Base-by-base conservation (phyloP, 192 early-diverging fungal genomes). In the Coemansia pectinata region DNA sequence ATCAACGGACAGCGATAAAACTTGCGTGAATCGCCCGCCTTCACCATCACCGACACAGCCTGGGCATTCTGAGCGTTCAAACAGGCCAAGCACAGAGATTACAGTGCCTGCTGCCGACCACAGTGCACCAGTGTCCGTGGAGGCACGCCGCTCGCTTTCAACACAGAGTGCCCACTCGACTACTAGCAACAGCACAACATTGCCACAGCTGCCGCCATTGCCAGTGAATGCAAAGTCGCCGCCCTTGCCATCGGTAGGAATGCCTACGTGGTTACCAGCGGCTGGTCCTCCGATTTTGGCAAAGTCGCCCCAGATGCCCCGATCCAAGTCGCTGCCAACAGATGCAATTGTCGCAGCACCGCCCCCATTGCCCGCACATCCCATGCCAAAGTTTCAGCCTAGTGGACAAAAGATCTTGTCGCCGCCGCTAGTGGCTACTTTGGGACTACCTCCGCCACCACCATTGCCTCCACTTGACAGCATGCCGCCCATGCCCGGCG, bases 371-470 rank as follows among this genome's bases (percentile, higher is more conserved):
- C 79, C 79, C 2, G 36, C 71, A 5, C 67, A 59, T 61, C 79
- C 79, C 12, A 82, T 82, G 79, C 79, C 79, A 17, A 61, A 44
- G 23, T 82, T 82, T 63, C 79, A 82, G 58, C 79, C 79, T 2
- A 25, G 62, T 2, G 62, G 59, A 9, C 59, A 61, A 23, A 3
- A 21, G 19, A 10, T 23, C 36, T 11, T 61, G 59, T 61, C 59
- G 36, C 59, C 59, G 19, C 59, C 34, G 3, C 36, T 61, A 7
- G 31, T 23, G 2, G 34, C 59, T 21, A 38, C 59, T 17, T 19
- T 21, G 59, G 59, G 59, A 34, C 36, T 58, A n/a, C 15, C 59
- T 42, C 67, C 60, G 36, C 67, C 67, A 3, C 36, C 47, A n/a
- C 58, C 67, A 4, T 23, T 61, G 59, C 59, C 34, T 12, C 8